Evolutionary conservation across 305 asterid species (phyloP), one percentile per base, ranked within the genome.

Genomic region (Ilex paraguariensis): DNA sequence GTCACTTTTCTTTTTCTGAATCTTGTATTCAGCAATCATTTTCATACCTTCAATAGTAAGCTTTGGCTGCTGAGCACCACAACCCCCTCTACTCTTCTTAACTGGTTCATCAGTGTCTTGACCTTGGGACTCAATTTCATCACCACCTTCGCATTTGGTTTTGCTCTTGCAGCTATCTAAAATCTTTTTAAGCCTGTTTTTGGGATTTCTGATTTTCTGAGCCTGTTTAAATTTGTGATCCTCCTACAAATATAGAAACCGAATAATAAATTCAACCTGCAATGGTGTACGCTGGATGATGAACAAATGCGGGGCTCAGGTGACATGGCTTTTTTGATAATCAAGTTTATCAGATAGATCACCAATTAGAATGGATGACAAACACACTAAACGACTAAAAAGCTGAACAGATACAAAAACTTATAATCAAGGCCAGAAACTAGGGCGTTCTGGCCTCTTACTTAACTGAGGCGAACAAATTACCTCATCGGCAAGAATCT

Each of bases 11-110:
- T 90, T 93, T 74, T 83, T 84, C 64, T 62, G 90, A 46, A 46
- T 48, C 83, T 81, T 90, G 76, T 87, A 88, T 75, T 86, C 95
- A 31, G 97, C 96, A 66, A 86, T 79, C 95, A 93, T 84, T 77
- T 93, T 93, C 97, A 90, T 90, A 48, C 99, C 99, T 75, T 90
- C 97, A 67, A 93, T 87, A 73, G 87, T 77, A 66, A 90, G 80
- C 70, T 83, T 90, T 6, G 99, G 99, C 77, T 86, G 95, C 80
- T 83, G 92, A 61, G 99, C 92, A 70, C 99, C 99, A 72, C 99
- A 93, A 66, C 96, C 99, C 73, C 96, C 95, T 69, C 87, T 75
- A 67, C 71, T 46, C 82, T 84, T 90, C 83, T 82, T 86, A 64
- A 73, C 73, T 6, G 93, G 91, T 70, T 82, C 95, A 8, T 86